Evolutionary conservation across 305 asterid genomes (phyloP), one percentile per base, ranked within the genome.

Genomic region (Ilex paraguariensis): DNA sequence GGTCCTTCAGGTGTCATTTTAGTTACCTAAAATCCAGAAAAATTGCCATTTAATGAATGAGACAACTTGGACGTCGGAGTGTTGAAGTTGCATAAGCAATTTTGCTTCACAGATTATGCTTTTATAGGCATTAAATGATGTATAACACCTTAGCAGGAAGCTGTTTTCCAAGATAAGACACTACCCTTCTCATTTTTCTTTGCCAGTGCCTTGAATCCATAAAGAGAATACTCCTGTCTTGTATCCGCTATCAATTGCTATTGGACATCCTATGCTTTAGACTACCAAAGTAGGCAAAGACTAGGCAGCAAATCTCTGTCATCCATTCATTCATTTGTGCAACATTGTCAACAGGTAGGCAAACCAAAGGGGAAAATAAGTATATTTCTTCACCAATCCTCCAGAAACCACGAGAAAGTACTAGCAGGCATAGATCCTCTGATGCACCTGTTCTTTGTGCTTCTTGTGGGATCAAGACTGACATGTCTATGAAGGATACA

Each of bases 371-470:
- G 57, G 80, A 66, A 51, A 64, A 5, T 28, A 59, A 61, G 60
- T 67, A 67, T 56, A 62, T 54, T 70, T 75, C 82, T 65, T 40
- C 62, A 21, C 17, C 62, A 42, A 31, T 32, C 28, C 52, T 64
- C 54, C 69, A 68, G 61, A 70, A 77, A 60, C 70, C 71, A 45
- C 69, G 46, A 61, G 67, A 66, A 62, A 71, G 57, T 33, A 55
- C 61, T 28, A 42, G 42, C 48, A 67, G 64, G 61, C 62, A 65
- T 48, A 66, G 75, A 62, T 60, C 69, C 54, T 70, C 65, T 3
- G 76, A 70, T 56, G 58, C 63, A 44, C 78, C 86, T 45, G 71
- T 76, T 73, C 85, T 85, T 65, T 87, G 95, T 75, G 74, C 79
- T 60, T 61, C 76, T 71, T 87, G 78, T 78, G 81, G 71, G 61